Percentiles rank a stretch among this genome's conserved stretches.
Evolutionary conservation across 139 green algal species (phyloP).

Genomic region (Auxenochlorella pyrenoidosa): DNA sequence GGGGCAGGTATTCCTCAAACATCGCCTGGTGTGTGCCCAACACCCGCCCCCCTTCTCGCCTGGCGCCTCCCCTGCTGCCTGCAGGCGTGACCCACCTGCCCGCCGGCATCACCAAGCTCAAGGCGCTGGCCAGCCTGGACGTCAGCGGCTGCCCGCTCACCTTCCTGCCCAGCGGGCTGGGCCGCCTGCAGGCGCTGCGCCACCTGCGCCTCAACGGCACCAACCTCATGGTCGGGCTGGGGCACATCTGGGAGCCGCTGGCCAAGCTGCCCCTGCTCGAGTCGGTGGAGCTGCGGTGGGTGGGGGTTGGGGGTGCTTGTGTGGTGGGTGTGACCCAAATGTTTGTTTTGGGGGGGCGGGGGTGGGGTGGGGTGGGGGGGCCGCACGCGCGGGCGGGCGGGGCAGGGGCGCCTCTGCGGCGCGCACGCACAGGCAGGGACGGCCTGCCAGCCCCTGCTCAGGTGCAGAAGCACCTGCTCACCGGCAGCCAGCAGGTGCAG

Average conservation of each 20-base stretch:
- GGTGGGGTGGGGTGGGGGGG: no score
- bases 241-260: slow-evolving; percentile 18
- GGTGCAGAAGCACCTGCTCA: no score
- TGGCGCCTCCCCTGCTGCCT: not conserved
- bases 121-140: slow-evolving; percentile 23
- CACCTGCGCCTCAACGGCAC: slow-evolving; percentile 32
- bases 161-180: slow-evolving; percentile 26
- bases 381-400: no score
- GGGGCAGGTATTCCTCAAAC: no score
- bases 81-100: slow-evolving; percentile 29
- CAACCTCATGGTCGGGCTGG: not conserved
- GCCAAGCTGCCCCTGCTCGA: slow-evolving; percentile 26
- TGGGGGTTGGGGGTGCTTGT: not conserved
- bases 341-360: not conserved
- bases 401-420: no score
- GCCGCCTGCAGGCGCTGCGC: slow-evolving; percentile 12
- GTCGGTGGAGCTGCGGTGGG: slow-evolving; percentile 33
- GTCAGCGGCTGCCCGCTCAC: not conserved
- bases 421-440: no score
- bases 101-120: slow-evolving; percentile 22
- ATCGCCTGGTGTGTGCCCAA: no score
- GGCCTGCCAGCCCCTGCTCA: no score
- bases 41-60: not conserved
- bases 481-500: no score
- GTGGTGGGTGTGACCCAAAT: not conserved